A percentile compares a stretch with the other conserved stretches of the same genome.
Conservation (phyloP, 2,329 filamentous ascomycete species). For the Penicillium sp. region DNA sequence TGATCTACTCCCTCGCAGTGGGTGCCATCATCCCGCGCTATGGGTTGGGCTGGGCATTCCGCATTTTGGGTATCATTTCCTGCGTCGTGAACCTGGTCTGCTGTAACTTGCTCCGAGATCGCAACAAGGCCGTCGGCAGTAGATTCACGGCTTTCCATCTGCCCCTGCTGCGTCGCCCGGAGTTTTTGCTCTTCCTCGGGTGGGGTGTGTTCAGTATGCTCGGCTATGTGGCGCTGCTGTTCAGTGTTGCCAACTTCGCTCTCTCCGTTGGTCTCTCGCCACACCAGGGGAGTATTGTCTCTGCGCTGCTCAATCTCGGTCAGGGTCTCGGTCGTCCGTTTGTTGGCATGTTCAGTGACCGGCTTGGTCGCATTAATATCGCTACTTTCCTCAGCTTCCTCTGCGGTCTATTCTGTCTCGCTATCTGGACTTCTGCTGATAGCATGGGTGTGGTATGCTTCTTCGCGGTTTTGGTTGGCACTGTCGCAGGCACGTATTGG, state of each 20-base stretch:
- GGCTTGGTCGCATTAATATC: conserved; percentile 61
- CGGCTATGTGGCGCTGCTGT: conserved; percentile 63
- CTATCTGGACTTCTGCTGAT: conserved; percentile 60
- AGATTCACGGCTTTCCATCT: conserved; percentile 53
- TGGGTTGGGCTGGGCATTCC: conserved; percentile 59
- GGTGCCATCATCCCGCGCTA: conserved; percentile 57
- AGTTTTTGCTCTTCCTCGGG: conserved; percentile 57
- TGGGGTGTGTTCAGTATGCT: conserved; percentile 63
- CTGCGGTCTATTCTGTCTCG: conserved; percentile 56
- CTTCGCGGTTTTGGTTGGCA: conserved; percentile 58
- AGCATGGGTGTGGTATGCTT: conserved; percentile 57
- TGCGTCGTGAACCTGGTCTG: conserved; percentile 53
- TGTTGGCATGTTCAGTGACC: conserved; percentile 62
- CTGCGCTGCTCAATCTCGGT: conserved; percentile 62
- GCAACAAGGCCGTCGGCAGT: conserved; percentile 55
- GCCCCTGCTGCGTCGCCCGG: conserved; percentile 50
- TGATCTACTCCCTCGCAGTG: conserved; percentile 57
- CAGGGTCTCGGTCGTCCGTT: conserved; percentile 56
- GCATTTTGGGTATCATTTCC: conserved; percentile 56
- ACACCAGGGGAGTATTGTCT: conserved; percentile 60
- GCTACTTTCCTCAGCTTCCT: conserved; percentile 54
- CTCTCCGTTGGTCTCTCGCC: conserved; percentile 56
- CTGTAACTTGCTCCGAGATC: conserved; percentile 54
- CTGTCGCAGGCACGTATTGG: conserved; percentile 61
- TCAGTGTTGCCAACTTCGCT: conserved; percentile 62